A percentile compares a stretch with the other conserved stretches of the same genome.
Conservation (phyloP, 306 rosid genomes). For the Rosa persica region DNA sequence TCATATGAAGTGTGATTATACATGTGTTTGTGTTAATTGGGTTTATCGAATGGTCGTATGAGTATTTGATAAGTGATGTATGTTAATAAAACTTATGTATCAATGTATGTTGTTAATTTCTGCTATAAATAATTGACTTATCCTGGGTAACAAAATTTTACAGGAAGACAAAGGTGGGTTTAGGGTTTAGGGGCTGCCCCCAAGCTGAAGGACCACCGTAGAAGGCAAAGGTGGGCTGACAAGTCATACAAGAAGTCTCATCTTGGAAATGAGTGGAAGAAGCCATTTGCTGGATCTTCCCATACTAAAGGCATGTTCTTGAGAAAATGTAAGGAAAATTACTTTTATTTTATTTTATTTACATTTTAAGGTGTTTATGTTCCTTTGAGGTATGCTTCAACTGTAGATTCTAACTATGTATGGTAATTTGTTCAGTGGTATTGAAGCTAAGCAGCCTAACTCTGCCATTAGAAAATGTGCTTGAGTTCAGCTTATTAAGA, state of each 20-base stretch:
- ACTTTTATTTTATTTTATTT: neutral
- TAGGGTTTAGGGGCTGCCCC: constrained; percentile 72
- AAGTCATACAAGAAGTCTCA: constrained; percentile 63
- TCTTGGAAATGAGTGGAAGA: constrained; percentile 70
- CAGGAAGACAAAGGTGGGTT: constrained; percentile 62
- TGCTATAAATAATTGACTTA: neutral
- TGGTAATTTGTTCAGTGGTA: constrained; percentile 42
- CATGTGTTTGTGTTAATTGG: too few species aligned
- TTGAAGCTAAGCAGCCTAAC: constrained; percentile 70
- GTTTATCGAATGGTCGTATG: too few species aligned
- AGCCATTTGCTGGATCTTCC: constrained; percentile 70
- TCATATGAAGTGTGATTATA: too few species aligned
- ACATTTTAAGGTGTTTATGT: neutral
- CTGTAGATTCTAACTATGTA: neutral
- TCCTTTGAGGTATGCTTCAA: neutral
- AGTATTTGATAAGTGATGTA: too few species aligned
- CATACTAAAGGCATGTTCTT: constrained; percentile 60
- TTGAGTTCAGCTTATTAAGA: constrained; percentile 61
- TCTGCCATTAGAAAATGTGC: constrained; percentile 72
- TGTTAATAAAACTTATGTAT: neutral
- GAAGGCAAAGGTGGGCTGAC: constrained; percentile 70
- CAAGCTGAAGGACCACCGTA: constrained; percentile 65
- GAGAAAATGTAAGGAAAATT: constrained; percentile 47
- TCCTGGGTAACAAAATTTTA: neutral
- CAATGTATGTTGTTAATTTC: neutral